phyloP scores from a whole-genome alignment of 352 stramenopile genomes.

The Phytophthora citricola region DNA sequence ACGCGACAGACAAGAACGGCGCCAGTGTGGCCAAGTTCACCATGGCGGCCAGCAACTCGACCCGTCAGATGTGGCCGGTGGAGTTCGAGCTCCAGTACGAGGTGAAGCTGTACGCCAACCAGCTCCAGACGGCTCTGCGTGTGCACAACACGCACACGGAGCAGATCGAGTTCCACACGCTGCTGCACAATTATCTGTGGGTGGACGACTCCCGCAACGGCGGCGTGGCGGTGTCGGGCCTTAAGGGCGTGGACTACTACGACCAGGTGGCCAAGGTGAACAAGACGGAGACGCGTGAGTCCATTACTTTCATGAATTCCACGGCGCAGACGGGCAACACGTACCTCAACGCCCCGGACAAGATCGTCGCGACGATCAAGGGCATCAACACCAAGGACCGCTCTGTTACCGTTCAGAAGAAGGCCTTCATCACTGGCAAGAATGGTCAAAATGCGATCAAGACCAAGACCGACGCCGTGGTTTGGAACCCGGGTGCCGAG shows the following conservation, averaged over 20 bases:
- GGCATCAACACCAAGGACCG: slow-evolving; percentile 47
- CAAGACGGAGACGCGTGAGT: slow-evolving; percentile 63
- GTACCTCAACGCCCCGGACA: slow-evolving; percentile 70
- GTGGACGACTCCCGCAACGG: slow-evolving; percentile 78
- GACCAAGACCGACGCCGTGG: slow-evolving; percentile 75
- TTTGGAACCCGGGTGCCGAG: slow-evolving; percentile 94
- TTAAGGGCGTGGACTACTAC: slow-evolving; percentile 84
- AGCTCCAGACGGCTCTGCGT: slow-evolving; percentile 76
- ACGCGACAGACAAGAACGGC: slow-evolving; percentile 21
- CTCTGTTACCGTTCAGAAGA: slow-evolving; percentile 73
- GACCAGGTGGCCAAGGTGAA: slow-evolving; percentile 88
- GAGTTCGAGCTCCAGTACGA: slow-evolving; percentile 75
- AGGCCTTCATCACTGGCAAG: slow-evolving; percentile 49
- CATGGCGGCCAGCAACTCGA: slow-evolving; percentile 38
- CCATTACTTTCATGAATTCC: slow-evolving; percentile 46
- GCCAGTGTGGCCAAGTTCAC: slow-evolving; percentile 44
- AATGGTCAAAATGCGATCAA: slow-evolving; percentile 17
- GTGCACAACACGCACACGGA: slow-evolving; percentile 86
- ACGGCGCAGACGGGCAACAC: slow-evolving; percentile 85
- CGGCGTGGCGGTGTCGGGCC: slow-evolving; percentile 71
- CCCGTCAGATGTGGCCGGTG: slow-evolving; percentile 49
- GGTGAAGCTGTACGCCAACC: slow-evolving; percentile 64
- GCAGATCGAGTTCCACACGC: slow-evolving; percentile 92
- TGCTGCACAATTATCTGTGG: slow-evolving; percentile 95
- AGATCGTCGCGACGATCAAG: slow-evolving; percentile 63